Percentiles rank a stretch among this genome's conserved stretches.
Conservation (phyloP, 768 basidiomycete genomes). For the Trametes gibbosa region DNA sequence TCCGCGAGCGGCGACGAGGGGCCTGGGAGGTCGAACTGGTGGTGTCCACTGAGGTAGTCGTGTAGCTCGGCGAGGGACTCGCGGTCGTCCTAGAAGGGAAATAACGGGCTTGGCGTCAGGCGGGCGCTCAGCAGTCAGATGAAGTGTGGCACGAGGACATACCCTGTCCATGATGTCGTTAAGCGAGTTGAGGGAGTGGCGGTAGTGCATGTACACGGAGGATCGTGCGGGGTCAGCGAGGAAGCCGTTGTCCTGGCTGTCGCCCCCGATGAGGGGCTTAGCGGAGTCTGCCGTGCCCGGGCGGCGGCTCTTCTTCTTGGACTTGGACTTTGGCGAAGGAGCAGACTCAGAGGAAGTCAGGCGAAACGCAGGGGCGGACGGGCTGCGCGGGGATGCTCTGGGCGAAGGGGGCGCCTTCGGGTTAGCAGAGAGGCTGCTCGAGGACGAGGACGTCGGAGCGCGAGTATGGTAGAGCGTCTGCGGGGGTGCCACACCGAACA, state of each 20-base stretch:
- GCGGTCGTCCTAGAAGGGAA: constrained; percentile 59
- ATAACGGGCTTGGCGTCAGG: background rate
- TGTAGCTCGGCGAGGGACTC: constrained; percentile 74
- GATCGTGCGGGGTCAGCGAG: constrained; percentile 33
- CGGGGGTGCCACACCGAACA: constrained; percentile 81
- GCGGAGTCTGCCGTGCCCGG: constrained; percentile 68
- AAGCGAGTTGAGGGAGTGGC: constrained; percentile 78
- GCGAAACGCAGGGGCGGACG: constrained; percentile 11
- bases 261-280: constrained; percentile 40
- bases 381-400: constrained; percentile 10
- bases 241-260: constrained; percentile 6
- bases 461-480: constrained; percentile 76
- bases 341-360: constrained; percentile 5
- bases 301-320: constrained; percentile 43
- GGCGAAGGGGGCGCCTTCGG: constrained; percentile 15
- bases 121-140: background rate
- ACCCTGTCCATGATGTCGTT: constrained; percentile 78
- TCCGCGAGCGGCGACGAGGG: constrained; percentile 2
- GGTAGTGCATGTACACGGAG: constrained; percentile 69
- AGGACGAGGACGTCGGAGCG: constrained; percentile 37
- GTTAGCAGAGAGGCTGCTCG: constrained; percentile 13
- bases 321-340: constrained; percentile 39
- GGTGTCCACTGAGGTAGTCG: constrained; percentile 51
- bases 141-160: constrained; percentile 28
- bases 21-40: constrained; percentile 4